A percentile compares a stretch with the other conserved stretches of the same genome.
phyloP scores from a whole-genome alignment of 1,284 basidiomycete genomes.

The Cutaneotrichosporon sp. region DNA sequence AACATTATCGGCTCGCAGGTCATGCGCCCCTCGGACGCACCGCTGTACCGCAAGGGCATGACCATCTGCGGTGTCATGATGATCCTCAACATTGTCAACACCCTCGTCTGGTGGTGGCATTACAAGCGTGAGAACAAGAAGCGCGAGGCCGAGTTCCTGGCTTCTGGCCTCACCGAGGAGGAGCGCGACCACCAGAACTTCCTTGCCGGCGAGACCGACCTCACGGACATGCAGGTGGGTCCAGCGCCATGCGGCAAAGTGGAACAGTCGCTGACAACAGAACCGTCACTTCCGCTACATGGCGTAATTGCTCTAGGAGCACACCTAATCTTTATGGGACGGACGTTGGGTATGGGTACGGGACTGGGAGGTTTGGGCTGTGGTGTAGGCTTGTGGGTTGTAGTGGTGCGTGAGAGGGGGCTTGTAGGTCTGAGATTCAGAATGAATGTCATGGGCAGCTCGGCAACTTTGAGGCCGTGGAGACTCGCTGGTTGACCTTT shows the following conservation, averaged over 20 bases:
- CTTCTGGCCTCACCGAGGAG: constrained; percentile 28
- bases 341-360: too few species aligned
- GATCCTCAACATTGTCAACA: constrained; percentile 17
- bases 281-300: constrained; percentile 20
- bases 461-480: too few species aligned
- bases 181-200: constrained; percentile 32
- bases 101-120: constrained; percentile 29
- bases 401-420: too few species aligned
- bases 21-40: constrained; percentile 29
- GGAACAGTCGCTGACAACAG: background rate
- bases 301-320: background rate
- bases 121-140: constrained; percentile 30
- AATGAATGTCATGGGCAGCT: too few species aligned
- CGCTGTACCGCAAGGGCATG: constrained; percentile 25
- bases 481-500: too few species aligned
- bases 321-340: too few species aligned
- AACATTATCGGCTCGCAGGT: constrained; percentile 34
- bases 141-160: constrained; percentile 24
- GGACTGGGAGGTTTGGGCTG: too few species aligned
- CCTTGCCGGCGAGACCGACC: constrained; percentile 35
- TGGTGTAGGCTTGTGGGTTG: too few species aligned
- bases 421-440: too few species aligned
- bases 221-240: constrained; percentile 26
- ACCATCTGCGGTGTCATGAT: constrained; percentile 28
- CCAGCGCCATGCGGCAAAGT: background rate